A percentile compares a stretch with the other conserved stretches of the same genome.
Conservation (phyloP, 1,284 basidiomycete genomes). For the Takashimella tepidaria region DNA sequence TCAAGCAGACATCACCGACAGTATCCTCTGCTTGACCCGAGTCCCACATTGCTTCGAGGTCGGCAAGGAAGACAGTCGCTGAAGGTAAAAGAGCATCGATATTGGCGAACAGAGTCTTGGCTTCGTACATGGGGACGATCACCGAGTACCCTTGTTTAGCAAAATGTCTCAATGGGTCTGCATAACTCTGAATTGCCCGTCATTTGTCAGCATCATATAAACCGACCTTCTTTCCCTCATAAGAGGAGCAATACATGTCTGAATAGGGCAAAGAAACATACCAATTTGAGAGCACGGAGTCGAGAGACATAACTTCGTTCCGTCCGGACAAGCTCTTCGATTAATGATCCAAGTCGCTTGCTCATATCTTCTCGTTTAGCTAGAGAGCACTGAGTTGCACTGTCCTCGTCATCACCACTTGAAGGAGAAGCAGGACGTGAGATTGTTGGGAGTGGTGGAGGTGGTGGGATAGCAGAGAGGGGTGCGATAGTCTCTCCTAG, state of each 20-base stretch:
- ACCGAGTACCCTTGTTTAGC: slow-evolving; percentile 75
- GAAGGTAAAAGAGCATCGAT: slow-evolving; percentile 82
- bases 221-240: too few relatives aligned
- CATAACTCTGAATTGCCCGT: slow-evolving; percentile 71
- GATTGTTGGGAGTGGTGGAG: slow-evolving; percentile 6
- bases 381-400: slow-evolving; percentile 16
- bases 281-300: slow-evolving; percentile 40
- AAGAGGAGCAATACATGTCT: too few relatives aligned
- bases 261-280: too few relatives aligned
- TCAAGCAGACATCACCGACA: slow-evolving; percentile 77
- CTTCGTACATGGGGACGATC: slow-evolving; percentile 82
- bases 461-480: slow-evolving; percentile 24
- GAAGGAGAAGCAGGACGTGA: slow-evolving; percentile 22
- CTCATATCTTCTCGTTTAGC: slow-evolving; percentile 32
- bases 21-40: slow-evolving; percentile 55
- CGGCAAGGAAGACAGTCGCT: slow-evolving; percentile 77
- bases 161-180: slow-evolving; percentile 81
- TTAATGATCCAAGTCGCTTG: slow-evolving; percentile 24
- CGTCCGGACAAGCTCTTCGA: slow-evolving; percentile 45
- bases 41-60: slow-evolving; percentile 68
- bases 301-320: slow-evolving; percentile 44
- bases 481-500: slow-evolving; percentile 36
- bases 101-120: slow-evolving; percentile 89
- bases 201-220: too few relatives aligned
- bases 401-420: slow-evolving; percentile 6